Evolutionary conservation across 2,329 filamentous ascomycete genomes (phyloP).

Genomic region (Knoxdaviesia proteae): DNA sequence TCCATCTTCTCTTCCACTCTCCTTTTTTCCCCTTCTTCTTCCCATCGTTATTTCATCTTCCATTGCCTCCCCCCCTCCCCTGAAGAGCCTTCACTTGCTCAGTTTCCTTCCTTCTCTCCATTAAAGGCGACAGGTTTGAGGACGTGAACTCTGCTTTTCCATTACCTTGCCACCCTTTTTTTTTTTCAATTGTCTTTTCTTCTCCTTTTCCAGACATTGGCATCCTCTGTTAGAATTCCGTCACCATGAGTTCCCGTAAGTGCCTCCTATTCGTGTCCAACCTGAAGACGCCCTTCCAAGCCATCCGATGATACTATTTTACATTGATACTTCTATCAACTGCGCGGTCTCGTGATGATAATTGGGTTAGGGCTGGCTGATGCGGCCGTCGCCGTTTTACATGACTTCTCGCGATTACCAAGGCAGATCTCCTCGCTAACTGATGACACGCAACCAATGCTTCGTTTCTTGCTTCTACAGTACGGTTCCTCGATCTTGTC

Average conservation of each 20-base stretch:
- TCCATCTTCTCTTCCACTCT: constrained; percentile 3
- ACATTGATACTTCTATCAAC: too few relatives aligned
- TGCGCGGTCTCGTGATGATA: too few relatives aligned
- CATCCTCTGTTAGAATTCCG: too few relatives aligned
- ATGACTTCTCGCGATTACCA: not conserved
- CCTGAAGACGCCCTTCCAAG: not conserved
- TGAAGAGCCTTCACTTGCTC: not conserved
- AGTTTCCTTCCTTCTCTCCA: constrained; percentile 12
- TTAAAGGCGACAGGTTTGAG: constrained; percentile 16
- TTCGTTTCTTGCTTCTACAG: constrained; percentile 23
- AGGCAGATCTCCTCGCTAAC: not conserved
- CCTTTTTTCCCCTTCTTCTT: not conserved
- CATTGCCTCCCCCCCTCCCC: constrained; percentile 3
- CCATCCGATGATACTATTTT: not conserved
- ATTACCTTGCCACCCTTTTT: constrained; percentile 15
- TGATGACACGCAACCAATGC: constrained; percentile 1
- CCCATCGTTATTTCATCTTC: constrained; percentile 1
- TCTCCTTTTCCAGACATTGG: constrained; percentile 1
- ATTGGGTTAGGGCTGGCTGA: too few relatives aligned
- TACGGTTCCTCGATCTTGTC: constrained; percentile 98
- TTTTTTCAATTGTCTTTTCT: constrained; percentile 9
- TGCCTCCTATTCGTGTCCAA: constrained; percentile 6
- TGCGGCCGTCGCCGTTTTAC: too few relatives aligned
- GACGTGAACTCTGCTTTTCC: constrained; percentile 4
- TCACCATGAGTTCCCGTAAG: constrained; percentile 36